Base-by-base conservation (phyloP, 345 rosid genomes). In the Syzygium oleosum region DNA sequence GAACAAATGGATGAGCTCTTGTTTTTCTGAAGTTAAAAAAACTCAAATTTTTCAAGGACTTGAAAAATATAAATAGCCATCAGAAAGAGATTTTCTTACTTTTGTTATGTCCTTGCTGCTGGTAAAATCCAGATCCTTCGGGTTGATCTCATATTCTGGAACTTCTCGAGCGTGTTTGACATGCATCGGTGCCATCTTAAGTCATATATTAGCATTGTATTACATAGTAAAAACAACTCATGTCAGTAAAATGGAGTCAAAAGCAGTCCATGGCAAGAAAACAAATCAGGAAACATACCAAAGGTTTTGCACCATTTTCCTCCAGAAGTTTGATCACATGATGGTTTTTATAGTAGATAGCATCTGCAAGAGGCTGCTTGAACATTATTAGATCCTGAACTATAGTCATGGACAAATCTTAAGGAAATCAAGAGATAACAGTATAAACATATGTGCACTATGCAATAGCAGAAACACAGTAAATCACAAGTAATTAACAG, bases 311-410 rank as follows among this genome's bases (percentile, higher is more conserved):
- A 29, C 99, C 99, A 87, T 89, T 94, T 51, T 89, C 88, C 92
- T 97, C 99, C 88, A 97, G 90, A 88, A 96, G 91, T 88, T 95
- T 94, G 85, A 97, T 95, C 87, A 95, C 98, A 58, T 95, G 95
- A 85, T 95, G 90, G 63, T 97, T 93, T 88, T 95, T 95, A 88
- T 96, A 97, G 86, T 93, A 88, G 88, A 97, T 94, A 79, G 99
- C 99, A 92, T 97, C 99, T 87, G 97, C 96, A 91, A 95, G 92
- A 79, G 99, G 99, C 99, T 97, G 96, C 88, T 87, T 10, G 88
- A 89, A 87, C 89, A 73, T 86, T 52, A 92, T 89, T 78, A 91
- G 83, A 43, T 73, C 38, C 83, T 38, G 83, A 73, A 73, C 83
- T 11, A 38, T 41, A 38, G 49, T 19, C 4, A 73, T 9, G 27